phyloP scores from a whole-genome alignment of 2,329 filamentous ascomycete genomes.

The Gliomastix tumulicola region DNA sequence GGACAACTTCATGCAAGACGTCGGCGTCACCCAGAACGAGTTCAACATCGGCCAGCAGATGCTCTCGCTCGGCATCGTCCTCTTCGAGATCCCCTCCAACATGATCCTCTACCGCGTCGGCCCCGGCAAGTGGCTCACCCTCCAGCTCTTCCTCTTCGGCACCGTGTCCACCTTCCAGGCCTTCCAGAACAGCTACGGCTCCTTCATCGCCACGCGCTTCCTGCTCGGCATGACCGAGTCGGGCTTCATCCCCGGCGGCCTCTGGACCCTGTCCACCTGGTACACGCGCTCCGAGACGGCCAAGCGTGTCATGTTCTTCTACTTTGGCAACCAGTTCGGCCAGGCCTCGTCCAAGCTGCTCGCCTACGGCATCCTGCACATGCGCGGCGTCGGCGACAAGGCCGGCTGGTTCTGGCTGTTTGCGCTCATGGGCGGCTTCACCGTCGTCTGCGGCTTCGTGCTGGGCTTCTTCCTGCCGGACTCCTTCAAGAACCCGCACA shows the following conservation, averaged over 20 bases:
- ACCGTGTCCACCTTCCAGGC: constrained; percentile 47
- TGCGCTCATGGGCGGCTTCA: constrained; percentile 43
- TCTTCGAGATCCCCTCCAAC: constrained; percentile 26
- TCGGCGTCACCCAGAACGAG: constrained; percentile 36
- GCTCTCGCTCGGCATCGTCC: constrained; percentile 39
- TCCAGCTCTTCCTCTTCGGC: constrained; percentile 46
- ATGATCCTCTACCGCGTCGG: constrained; percentile 12
- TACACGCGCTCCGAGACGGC: constrained; percentile 45
- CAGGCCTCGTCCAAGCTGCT: constrained; percentile 26
- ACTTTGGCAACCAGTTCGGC: constrained; percentile 47
- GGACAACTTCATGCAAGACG: constrained; percentile 35
- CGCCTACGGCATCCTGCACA: constrained; percentile 39
- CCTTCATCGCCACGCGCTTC: constrained; percentile 41
- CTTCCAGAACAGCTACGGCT: constrained; percentile 37
- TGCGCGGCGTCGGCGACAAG: constrained; percentile 37
- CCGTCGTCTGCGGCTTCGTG: constrained; percentile 32
- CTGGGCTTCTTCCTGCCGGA: constrained; percentile 36
- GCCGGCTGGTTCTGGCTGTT: constrained; percentile 54
- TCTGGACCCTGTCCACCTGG: constrained; percentile 47
- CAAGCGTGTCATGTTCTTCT: constrained; percentile 46
- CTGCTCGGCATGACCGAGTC: constrained; percentile 46
- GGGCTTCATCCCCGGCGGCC: constrained; percentile 46
- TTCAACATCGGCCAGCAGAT: constrained; percentile 39
- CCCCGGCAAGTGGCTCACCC: constrained; percentile 41
- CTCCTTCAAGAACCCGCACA: constrained; percentile 32